phyloP scores from a whole-genome alignment of 1,284 basidiomycete species.

The Ceratobasidium sp. region DNA sequence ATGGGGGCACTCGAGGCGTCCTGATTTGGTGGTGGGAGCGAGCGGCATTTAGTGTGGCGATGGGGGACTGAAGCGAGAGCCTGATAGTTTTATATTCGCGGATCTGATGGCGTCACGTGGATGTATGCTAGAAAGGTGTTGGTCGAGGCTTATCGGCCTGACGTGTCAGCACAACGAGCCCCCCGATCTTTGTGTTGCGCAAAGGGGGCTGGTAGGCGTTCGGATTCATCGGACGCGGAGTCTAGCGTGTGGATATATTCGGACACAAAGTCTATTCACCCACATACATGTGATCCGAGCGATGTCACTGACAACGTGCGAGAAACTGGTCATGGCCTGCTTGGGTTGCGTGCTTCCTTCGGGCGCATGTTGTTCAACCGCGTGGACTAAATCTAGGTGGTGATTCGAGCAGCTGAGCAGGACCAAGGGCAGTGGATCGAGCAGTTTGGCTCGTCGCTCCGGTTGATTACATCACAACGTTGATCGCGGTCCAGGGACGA shows the following conservation, averaged over 20 bases:
- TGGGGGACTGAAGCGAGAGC: neutral
- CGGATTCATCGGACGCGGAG: conserved; percentile 22
- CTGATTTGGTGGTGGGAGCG: conserved; percentile 21
- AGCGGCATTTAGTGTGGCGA: conserved; percentile 6
- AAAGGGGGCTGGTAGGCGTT: neutral
- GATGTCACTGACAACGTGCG: neutral
- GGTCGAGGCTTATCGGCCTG: neutral
- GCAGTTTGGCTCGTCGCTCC: too few relatives aligned
- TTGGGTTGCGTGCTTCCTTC: neutral
- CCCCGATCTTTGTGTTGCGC: neutral
- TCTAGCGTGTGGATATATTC: neutral
- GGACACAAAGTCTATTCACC: conserved; percentile 26
- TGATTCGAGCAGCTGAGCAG: neutral
- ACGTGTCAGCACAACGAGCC: neutral
- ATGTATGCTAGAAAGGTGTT: too few relatives aligned
- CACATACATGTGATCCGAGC: conserved; percentile 22
- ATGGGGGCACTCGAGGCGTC: conserved; percentile 25
- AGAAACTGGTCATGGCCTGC: neutral
- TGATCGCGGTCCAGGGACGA: too few relatives aligned
- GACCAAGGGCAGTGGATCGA: neutral
- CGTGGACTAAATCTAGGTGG: neutral
- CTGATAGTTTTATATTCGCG: conserved; percentile 18
- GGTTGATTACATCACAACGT: too few relatives aligned
- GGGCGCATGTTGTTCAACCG: conserved; percentile 21
- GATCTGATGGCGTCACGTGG: conserved; percentile 32